Base-by-base conservation (phyloP, 1,284 basidiomycete genomes). In the Mrakiaceae sp. region DNA sequence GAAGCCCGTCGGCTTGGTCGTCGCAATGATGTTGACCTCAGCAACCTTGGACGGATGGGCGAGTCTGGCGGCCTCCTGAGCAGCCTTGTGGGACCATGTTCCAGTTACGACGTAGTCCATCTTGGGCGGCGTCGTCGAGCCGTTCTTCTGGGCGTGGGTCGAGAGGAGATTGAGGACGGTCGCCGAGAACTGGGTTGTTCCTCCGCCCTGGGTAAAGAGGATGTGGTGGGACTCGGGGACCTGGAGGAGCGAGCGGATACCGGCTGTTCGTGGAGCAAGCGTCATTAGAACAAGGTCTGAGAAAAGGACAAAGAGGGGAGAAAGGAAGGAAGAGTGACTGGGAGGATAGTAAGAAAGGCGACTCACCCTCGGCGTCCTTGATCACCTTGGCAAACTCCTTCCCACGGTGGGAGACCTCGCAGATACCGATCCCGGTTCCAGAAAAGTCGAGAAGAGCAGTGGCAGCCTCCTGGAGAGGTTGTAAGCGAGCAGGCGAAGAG, bases 61-160 rank as follows among this genome's bases (percentile, higher is more conserved):
- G 11, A 80, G 71, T 50, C 90, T 81, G 62, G 78, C 78, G 10
- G 88, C 93, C 78, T 97, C 93, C 69, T 87, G 83, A 63, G 81
- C 80, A 0, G 91, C 92, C 73, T 90, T 90, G 71, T 84, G 84
- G 72, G 88, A 90, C 93, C 94, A 97, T 50, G 85, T 86, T 14
- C 93, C 93, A 2, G 90, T 95, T 64, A 97, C 78, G 70, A 91
- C 82, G 76, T 97, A 97, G 80, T 96, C 90, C 77, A 92, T 75
- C 5, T 71, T 70, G 2, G 76, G 78, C 3, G 74, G 71, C 49
- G 82, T 76, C 1, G 71, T 71, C 43, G 86, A 85, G 70, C 86
- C 79, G 49, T 69, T 68, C 50, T 71, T 67, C 48, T 87, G 79
- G 1, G 75, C 71, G 76, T 91, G 86, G 43, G 87, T 80, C 51